Conservation (phyloP, 306 rosid species). For the Leucaena leucocephala region DNA sequence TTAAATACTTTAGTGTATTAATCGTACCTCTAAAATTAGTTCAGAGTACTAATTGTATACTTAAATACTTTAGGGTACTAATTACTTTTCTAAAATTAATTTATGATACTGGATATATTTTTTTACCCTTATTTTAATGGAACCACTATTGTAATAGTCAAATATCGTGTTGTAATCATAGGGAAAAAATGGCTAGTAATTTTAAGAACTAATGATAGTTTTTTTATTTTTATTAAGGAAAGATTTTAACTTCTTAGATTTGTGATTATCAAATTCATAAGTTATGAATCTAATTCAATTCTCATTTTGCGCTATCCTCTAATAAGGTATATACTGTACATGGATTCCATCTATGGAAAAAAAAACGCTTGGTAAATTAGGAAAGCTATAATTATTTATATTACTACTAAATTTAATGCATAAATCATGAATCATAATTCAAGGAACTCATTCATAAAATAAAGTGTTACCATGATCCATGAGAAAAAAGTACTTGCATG, state of each 20-base stretch:
- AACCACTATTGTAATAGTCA: background rate
- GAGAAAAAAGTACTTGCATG: background rate
- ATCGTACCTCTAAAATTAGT: no score
- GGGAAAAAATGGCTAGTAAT: background rate
- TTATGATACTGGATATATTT: no score
- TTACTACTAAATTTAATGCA: background rate
- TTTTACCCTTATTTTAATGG: background rate
- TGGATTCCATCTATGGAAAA: background rate
- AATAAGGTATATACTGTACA: conserved; percentile 5
- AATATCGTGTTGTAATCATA: background rate
- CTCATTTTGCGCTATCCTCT: background rate
- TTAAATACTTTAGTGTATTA: no score
- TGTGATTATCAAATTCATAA: background rate
- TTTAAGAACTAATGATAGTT: background rate
- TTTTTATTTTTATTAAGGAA: background rate
- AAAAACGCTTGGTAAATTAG: conserved; percentile 1
- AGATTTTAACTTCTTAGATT: background rate
- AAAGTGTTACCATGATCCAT: background rate
- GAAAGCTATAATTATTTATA: conserved; percentile 29
- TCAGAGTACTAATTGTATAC: no score
- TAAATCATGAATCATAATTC: background rate
- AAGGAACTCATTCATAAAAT: background rate
- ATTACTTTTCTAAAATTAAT: no score
- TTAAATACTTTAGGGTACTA: no score
- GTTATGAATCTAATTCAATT: background rate